Conservation (phyloP, 306 rosid genomes). For the Aeschynomene evenia region DNA sequence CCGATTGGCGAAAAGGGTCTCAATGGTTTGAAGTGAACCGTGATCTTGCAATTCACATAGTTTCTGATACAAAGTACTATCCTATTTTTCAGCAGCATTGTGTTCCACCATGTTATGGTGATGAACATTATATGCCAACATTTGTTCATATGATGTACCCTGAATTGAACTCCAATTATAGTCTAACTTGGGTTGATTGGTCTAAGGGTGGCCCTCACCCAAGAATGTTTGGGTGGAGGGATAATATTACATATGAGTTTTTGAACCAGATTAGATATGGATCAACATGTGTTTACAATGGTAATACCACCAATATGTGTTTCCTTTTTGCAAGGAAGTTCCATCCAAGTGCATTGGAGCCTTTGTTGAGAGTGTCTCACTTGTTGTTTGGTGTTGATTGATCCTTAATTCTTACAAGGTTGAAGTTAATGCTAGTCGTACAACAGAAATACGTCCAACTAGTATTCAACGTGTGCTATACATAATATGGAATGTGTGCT, state of each 20-base stretch:
- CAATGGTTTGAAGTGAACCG: conserved; percentile 70
- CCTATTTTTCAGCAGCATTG: conserved; percentile 37
- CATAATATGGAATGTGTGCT: no score
- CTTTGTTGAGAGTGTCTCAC: conserved; percentile 43
- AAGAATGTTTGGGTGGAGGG: conserved; percentile 27
- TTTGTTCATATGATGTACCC: conserved; percentile 37
- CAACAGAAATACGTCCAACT: no score
- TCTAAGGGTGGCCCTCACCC: conserved; percentile 64
- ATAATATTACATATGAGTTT: conserved; percentile 43
- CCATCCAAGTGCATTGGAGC: conserved; percentile 50
- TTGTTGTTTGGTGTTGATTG: conserved; percentile 45
- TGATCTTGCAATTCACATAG: conserved; percentile 46
- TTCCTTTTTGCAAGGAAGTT: conserved; percentile 69
- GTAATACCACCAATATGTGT: conserved; percentile 47
- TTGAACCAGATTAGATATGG: conserved; percentile 48
- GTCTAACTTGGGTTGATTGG: conserved; percentile 69
- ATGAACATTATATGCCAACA: conserved; percentile 66
- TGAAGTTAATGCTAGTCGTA: no score
- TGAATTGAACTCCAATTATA: conserved; percentile 37
- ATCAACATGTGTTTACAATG: conserved; percentile 40
- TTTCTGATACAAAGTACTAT: conserved; percentile 49
- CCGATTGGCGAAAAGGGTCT: conserved; percentile 65
- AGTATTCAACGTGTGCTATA: no score
- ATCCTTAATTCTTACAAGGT: conserved; percentile 20
- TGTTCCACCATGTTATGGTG: conserved; percentile 48